Percentiles rank a stretch among this genome's conserved stretches.
Evolutionary conservation across 2,329 filamentous ascomycete species (phyloP).

Genomic region (Ilyonectria mors-panacis): DNA sequence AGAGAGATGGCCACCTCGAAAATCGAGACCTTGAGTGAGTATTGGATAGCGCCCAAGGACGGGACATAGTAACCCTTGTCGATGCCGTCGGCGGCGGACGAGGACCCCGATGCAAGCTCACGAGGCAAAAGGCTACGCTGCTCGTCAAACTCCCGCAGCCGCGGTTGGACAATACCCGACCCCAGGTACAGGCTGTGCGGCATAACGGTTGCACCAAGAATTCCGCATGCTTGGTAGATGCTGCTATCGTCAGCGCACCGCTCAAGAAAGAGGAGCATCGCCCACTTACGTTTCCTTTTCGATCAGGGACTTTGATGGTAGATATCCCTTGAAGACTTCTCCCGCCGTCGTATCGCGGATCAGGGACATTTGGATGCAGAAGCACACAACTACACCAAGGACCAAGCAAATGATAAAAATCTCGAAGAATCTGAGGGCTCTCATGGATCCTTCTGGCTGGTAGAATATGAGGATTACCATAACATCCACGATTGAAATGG

Average conservation of each 20-base stretch:
- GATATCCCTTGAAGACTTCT: constrained; percentile 75
- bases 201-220: constrained; percentile 83
- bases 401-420: constrained; percentile 74
- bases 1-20: constrained; percentile 79
- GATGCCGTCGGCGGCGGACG: constrained; percentile 47
- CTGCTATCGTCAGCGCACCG: constrained; percentile 21
- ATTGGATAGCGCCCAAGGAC: constrained; percentile 78
- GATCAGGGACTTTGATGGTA: constrained; percentile 73
- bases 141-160: constrained; percentile 75
- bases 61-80: constrained; percentile 77
- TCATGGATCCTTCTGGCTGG: constrained; percentile 70
- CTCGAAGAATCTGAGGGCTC: constrained; percentile 74
- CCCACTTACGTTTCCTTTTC: constrained; percentile 66
- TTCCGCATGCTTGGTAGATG: constrained; percentile 80
- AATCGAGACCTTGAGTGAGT: constrained; percentile 82
- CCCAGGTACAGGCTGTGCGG: constrained; percentile 79
- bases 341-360: constrained; percentile 69
- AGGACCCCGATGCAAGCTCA: constrained; percentile 41
- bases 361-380: constrained; percentile 77
- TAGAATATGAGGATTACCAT: constrained; percentile 79
- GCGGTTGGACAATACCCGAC: constrained; percentile 77
- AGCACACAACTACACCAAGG: constrained; percentile 77
- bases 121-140: constrained; percentile 67
- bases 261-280: constrained; percentile 9
- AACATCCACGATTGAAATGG: constrained; percentile 78